Percentiles rank a stretch among this genome's conserved stretches.
Conservation (phyloP, 2,329 filamentous ascomycete genomes). For the Calcarisporium arbuscula region DNA sequence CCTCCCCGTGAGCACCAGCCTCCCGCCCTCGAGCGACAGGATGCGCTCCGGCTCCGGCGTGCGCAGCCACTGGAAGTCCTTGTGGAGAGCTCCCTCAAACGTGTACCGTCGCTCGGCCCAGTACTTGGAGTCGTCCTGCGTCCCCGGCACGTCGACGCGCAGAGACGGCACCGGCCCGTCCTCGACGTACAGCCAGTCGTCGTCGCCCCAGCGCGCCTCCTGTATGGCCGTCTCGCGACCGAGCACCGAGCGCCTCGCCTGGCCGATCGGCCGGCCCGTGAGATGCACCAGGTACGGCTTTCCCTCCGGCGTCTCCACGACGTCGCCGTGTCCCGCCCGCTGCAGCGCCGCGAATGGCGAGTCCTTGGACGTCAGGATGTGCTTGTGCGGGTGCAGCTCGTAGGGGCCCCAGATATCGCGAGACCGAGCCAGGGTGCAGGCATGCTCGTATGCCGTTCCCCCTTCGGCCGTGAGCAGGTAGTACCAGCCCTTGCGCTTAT, state of each 20-base stretch:
- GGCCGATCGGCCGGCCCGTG: slow-evolving; percentile 42
- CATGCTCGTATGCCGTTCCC: slow-evolving; percentile 55
- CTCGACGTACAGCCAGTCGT: slow-evolving; percentile 59
- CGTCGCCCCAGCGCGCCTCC: slow-evolving; percentile 50
- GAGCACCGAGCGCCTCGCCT: slow-evolving; percentile 45
- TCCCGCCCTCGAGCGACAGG: slow-evolving; percentile 32
- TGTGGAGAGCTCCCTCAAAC: slow-evolving; percentile 38
- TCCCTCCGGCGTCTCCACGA: slow-evolving; percentile 48
- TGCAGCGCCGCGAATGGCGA: slow-evolving; percentile 43
- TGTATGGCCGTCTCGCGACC: slow-evolving; percentile 53
- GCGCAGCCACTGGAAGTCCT: slow-evolving; percentile 52
- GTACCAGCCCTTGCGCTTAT: slow-evolving; percentile 52
- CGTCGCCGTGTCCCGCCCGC: slow-evolving; percentile 46
- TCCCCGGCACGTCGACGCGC: slow-evolving; percentile 42
- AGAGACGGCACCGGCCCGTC: slow-evolving; percentile 49
- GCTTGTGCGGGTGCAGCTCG: slow-evolving; percentile 50
- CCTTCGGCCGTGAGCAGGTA: slow-evolving; percentile 55
- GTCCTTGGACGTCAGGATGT: slow-evolving; percentile 49
- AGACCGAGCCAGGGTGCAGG: slow-evolving; percentile 51
- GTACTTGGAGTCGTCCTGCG: slow-evolving; percentile 40
- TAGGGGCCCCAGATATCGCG: slow-evolving; percentile 54
- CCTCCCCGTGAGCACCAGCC: slow-evolving; percentile 42
- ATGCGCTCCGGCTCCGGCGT: slow-evolving; percentile 50
- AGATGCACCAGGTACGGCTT: slow-evolving; percentile 49
- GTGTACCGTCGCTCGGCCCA: slow-evolving; percentile 44